Conservation (phyloP, 2,329 filamentous ascomycete species). For the Calycina herbarum region DNA sequence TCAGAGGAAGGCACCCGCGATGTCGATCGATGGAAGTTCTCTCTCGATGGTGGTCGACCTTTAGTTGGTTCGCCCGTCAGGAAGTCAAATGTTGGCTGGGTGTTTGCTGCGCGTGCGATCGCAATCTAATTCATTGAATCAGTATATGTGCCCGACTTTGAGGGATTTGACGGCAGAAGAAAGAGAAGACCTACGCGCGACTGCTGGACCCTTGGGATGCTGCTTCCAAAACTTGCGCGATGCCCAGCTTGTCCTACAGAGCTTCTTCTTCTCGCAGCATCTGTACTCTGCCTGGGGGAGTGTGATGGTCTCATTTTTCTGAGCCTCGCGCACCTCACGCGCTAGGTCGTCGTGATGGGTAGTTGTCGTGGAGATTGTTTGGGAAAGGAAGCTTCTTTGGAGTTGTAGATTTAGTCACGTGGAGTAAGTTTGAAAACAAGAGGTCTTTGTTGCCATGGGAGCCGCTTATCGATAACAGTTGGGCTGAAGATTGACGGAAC, state of each 20-base stretch:
- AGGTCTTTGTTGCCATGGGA: slow-evolving; percentile 19
- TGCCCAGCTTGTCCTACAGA: slow-evolving; percentile 27
- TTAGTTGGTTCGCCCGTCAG: slow-evolving; percentile 52
- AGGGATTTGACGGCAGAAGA: not conserved
- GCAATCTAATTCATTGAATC: slow-evolving; percentile 38
- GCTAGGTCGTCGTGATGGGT: slow-evolving; percentile 11
- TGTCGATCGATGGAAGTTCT: slow-evolving; percentile 40
- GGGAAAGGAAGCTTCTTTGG: not conserved
- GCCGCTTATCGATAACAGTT: slow-evolving; percentile 11
- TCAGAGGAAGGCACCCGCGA: slow-evolving; percentile 53
- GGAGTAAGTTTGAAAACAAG: not conserved
- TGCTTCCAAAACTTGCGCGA: slow-evolving; percentile 34
- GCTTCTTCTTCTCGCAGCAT: slow-evolving; percentile 31
- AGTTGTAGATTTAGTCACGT: not conserved
- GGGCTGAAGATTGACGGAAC: too few species aligned
- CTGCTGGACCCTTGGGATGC: slow-evolving; percentile 32
- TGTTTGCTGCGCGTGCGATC: slow-evolving; percentile 49
- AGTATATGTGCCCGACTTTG: not conserved
- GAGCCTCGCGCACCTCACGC: slow-evolving; percentile 13
- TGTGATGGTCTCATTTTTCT: slow-evolving; percentile 33
- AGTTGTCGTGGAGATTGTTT: slow-evolving; percentile 19
- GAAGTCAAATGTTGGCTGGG: slow-evolving; percentile 59
- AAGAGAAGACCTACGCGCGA: slow-evolving; percentile 31
- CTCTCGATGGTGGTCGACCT: slow-evolving; percentile 36
- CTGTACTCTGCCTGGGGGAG: slow-evolving; percentile 29